Conservation (phyloP, 106 monocot species). For the Dendrobium catenatum region DNA sequence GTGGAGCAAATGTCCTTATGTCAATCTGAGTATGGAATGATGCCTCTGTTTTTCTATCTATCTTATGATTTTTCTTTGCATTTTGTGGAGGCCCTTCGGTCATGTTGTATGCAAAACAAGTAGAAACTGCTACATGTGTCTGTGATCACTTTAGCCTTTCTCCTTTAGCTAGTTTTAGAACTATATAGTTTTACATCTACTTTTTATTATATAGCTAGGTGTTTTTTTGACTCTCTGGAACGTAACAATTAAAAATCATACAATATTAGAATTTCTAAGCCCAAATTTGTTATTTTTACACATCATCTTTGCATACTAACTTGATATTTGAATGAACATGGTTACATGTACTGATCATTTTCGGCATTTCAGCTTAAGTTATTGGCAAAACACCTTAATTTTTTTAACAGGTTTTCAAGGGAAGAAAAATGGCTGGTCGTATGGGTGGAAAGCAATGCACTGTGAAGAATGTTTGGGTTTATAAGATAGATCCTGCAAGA, state of each 20-base stretch:
- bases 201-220: not conserved
- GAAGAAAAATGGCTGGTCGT: slow-evolving; percentile 72
- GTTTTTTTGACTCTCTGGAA: not conserved
- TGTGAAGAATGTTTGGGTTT: slow-evolving; percentile 75
- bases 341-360: not conserved
- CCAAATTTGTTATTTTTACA: not conserved
- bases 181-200: not conserved
- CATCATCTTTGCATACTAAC: not conserved
- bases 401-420: slow-evolving; percentile 58
- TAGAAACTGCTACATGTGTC: no score
- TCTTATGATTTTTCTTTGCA: not conserved
- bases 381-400: not conserved
- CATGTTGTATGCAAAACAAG: no score
- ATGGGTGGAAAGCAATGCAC: slow-evolving; percentile 64
- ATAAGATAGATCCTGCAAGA: slow-evolving; percentile 74
- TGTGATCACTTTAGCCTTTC: not conserved
- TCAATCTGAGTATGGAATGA: not conserved
- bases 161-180: not conserved
- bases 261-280: not conserved
- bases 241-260: not conserved
- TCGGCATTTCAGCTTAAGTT: not conserved
- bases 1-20: not conserved
- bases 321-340: not conserved
- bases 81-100: not conserved
- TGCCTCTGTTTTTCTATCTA: not conserved